Conservation (phyloP, 2,329 filamentous ascomycete genomes). For the Xylariales sp. region DNA sequence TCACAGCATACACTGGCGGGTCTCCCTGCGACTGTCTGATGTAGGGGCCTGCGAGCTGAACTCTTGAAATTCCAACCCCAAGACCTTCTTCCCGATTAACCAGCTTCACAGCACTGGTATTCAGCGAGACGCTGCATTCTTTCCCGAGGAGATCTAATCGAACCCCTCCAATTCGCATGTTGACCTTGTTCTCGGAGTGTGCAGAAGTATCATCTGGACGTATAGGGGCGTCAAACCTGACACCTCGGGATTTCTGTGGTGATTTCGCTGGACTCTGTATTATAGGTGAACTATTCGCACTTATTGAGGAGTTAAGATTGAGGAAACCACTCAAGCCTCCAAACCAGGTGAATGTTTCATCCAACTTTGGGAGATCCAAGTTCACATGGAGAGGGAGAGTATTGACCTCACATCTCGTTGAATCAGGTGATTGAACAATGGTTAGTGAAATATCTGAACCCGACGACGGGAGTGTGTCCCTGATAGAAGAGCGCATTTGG, state of each 20-base stretch:
- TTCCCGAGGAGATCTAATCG: slow-evolving; percentile 81
- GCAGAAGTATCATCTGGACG: slow-evolving; percentile 61
- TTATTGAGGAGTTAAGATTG: slow-evolving; percentile 86
- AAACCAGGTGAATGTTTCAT: slow-evolving; percentile 89
- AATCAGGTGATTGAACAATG: slow-evolving; percentile 58
- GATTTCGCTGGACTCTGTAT: slow-evolving; percentile 53
- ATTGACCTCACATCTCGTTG: slow-evolving; percentile 70
- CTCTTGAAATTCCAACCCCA: slow-evolving; percentile 78
- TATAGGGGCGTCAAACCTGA: slow-evolving; percentile 67
- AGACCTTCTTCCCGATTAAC: slow-evolving; percentile 79
- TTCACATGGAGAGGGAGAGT: slow-evolving; percentile 82
- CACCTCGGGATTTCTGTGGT: slow-evolving; percentile 62
- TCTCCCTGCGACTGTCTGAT: slow-evolving; percentile 63
- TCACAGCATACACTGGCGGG: slow-evolving; percentile 70
- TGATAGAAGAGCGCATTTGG: slow-evolving; percentile 69
- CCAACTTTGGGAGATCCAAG: slow-evolving; percentile 82
- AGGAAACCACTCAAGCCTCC: slow-evolving; percentile 92
- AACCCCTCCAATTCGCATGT: slow-evolving; percentile 80
- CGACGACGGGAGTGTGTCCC: slow-evolving; percentile 66
- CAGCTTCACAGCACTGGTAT: slow-evolving; percentile 84
- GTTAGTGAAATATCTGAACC: slow-evolving; percentile 70
- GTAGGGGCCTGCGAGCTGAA: slow-evolving; percentile 79
- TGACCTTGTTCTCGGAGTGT: slow-evolving; percentile 72
- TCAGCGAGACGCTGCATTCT: slow-evolving; percentile 77
- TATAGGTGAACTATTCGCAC: slow-evolving; percentile 72